Conservation (phyloP, 768 basidiomycete genomes). For the Tulasnella sp. region DNA sequence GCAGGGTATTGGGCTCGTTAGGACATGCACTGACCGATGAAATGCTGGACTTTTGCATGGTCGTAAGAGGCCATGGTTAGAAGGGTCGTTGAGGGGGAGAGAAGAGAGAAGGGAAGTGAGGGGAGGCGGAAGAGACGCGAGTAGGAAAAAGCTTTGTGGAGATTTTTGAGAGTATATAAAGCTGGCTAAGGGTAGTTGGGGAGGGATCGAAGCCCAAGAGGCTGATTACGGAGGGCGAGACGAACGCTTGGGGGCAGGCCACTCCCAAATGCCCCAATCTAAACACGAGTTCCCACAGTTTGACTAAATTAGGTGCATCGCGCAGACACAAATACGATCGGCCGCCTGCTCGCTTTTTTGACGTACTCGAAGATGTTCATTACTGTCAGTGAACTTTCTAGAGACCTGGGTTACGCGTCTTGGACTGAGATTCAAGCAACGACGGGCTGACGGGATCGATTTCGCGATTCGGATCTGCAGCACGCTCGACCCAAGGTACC, state of each 20-base stretch:
- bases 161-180: not conserved
- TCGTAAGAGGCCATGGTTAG: conserved; percentile 39
- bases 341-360: not conserved
- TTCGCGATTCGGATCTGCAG: not conserved
- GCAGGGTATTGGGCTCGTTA: not conserved
- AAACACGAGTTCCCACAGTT: not conserved
- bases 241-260: not conserved
- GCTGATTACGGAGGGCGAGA: not conserved
- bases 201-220: not conserved
- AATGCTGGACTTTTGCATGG: conserved; percentile 59
- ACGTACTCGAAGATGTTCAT: not conserved
- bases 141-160: not conserved
- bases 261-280: not conserved
- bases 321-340: not conserved
- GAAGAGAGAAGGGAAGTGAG: not conserved
- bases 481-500: not conserved
- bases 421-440: not conserved
- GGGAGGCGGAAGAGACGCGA: not conserved
- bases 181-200: not conserved
- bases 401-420: not conserved
- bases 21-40: conserved; percentile 50
- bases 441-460: not conserved
- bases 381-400: not conserved
- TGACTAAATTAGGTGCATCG: not conserved
- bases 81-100: not conserved